Evolutionary conservation across 495 filamentous ascomycete species (phyloP), one percentile per base, ranked within the genome.

Genomic region (Mytilinidion resinicola): DNA sequence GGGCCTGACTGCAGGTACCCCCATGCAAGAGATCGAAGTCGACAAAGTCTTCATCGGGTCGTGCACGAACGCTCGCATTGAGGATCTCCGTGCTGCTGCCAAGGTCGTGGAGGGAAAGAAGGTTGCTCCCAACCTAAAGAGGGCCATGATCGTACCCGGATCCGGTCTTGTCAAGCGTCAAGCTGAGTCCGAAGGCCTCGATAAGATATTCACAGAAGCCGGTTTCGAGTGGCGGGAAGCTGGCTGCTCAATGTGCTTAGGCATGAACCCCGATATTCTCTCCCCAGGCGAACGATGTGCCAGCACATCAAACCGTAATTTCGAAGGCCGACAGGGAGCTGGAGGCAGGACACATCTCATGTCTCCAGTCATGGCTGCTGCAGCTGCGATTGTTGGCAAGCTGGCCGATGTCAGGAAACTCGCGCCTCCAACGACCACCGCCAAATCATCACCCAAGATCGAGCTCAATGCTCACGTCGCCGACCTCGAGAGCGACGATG

Each of bases 231-330:
- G 92, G 92, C 82, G 93, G 57, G 93, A 98, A 79, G 93, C 93
- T 57, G 93, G 93, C 44, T 98, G 93, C 78, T 91, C 87, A 53
- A 98, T 98, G 93, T 98, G 93, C 66, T 81, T 98, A 33, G 93
- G 93, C 71, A 98, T 98, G 93, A 98, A 98, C 77, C 91, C 93
- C 0, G 93, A 98, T 73, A 96, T 98, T 64, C 82, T 97, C n/a
- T 83, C 89, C 1, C 93, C 93, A 44, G 82, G 85, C 68, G 93
- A 98, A 76, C 84, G 93, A 56, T 98, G 93, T 67, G 93, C 93
- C 39, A 89, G 85, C 70, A 98, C 93, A 57, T 92, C 87, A 64
- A 97, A 98, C 76, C 89, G 93, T 61, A 98, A 98, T 68, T 98
- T 97, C 65, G 93, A 97, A 73, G 93, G 93, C 49, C 85, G 93